These are phyloP conservation scores for Cetraspora pellucida DNA, from an alignment of 192 early-diverging fungal species.

Conservation along the genomic window DNA sequence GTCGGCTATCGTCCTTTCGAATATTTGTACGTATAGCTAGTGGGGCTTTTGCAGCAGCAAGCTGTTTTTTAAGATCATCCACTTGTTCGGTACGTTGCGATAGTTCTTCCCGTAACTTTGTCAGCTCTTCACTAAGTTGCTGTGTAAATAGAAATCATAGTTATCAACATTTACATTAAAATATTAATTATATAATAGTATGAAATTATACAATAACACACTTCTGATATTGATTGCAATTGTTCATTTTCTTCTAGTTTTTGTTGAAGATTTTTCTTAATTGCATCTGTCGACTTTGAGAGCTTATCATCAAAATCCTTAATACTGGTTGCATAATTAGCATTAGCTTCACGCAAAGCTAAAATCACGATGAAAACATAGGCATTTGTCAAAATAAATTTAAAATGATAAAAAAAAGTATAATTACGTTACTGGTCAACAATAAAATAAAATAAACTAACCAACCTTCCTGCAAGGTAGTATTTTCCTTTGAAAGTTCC, in stretches of 20 bases:
- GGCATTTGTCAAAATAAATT: no score
- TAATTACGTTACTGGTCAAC: neutral
- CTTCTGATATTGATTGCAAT: slow-evolving; percentile 46
- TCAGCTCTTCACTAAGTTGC: slow-evolving; percentile 21
- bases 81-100: neutral
- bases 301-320: slow-evolving; percentile 41
- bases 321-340: slow-evolving; percentile 8
- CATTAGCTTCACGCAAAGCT: slow-evolving; percentile 38
- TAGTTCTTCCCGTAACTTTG: slow-evolving; percentile 9
- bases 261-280: slow-evolving; percentile 41
- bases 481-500: slow-evolving; percentile 28
- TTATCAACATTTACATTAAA: neutral
- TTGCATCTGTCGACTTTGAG: slow-evolving; percentile 40
- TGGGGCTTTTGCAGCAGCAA: neutral
- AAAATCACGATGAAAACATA: neutral
- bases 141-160: neutral
- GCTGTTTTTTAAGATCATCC: slow-evolving; percentile 20
- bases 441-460: neutral
- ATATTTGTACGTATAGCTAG: neutral
- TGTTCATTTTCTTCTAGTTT: slow-evolving; percentile 54
- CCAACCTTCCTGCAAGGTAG: slow-evolving; percentile 33
- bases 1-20: slow-evolving; percentile 1
- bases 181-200: no score
- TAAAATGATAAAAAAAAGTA: neutral
- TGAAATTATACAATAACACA: neutral